Conservation (phyloP, 768 basidiomycete species). For the Rubroboletus satanas region DNA sequence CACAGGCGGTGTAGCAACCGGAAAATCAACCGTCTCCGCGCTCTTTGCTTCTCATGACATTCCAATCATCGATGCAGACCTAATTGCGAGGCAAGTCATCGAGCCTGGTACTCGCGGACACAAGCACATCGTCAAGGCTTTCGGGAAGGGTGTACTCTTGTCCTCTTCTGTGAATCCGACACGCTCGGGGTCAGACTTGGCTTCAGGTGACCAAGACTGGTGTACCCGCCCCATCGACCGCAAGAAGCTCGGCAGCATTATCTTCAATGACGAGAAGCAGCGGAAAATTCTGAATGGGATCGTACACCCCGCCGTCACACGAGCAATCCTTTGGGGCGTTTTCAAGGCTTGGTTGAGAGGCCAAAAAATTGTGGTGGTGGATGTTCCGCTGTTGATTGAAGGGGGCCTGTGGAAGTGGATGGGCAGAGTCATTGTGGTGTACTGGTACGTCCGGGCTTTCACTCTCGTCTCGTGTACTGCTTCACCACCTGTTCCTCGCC, state of each 20-base stretch:
- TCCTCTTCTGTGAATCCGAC: constrained; percentile 14
- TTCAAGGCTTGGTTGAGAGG: constrained; percentile 73
- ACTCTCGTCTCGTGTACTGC: background rate
- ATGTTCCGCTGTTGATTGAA: constrained; percentile 91
- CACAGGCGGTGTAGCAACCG: constrained; percentile 94
- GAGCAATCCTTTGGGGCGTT: constrained; percentile 69
- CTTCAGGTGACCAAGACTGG: constrained; percentile 6
- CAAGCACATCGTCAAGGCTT: constrained; percentile 58
- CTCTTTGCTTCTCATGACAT: constrained; percentile 63
- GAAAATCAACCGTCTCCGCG: constrained; percentile 88
- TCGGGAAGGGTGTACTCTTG: constrained; percentile 66
- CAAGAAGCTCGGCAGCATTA: constrained; percentile 74
- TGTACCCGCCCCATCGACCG: constrained; percentile 73
- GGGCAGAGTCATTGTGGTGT: constrained; percentile 82
- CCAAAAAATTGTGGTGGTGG: constrained; percentile 74
- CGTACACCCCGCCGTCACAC: constrained; percentile 86
- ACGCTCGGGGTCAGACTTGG: background rate
- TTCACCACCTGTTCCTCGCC: background rate
- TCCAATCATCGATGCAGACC: constrained; percentile 91
- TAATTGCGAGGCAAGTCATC: constrained; percentile 82
- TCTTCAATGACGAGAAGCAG: constrained; percentile 76
- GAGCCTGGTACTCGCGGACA: constrained; percentile 78
- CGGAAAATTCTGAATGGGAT: constrained; percentile 76
- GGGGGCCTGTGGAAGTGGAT: constrained; percentile 81
- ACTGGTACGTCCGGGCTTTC: constrained; percentile 58